Evolutionary conservation across 2,329 filamentous ascomycete genomes (phyloP), one percentile per base, ranked within the genome.

Genomic region (Mycosphaerella arachidis): DNA sequence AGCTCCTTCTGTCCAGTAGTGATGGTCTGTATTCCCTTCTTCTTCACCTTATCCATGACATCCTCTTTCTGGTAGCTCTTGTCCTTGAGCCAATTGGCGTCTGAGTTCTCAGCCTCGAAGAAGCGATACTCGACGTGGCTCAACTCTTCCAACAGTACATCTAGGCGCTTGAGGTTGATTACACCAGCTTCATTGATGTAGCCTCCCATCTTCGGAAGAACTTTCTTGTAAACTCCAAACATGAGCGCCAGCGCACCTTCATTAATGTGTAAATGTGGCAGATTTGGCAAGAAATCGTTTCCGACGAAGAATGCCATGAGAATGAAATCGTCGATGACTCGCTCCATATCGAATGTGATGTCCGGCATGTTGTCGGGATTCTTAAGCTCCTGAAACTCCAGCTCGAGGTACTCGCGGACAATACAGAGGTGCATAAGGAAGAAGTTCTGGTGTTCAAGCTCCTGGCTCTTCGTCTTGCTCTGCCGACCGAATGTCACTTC

Each of bases 261-360:
- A 76, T 99, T 99, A 77, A 99, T 99, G 76, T 99, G 94, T 66
- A 99, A 78, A 71, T 95, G 91, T 5, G 95, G 95, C 60, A 99
- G 82, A 76, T 99, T 97, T 3, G 94, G 94, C 75, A 99, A 83
- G 79, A 99, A 99, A 83, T 99, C 94, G 76, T 99, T 99, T 73
- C 94, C 94, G 70, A 99, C 91, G 75, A 99, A 99, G 79, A 99
- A 99, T 52, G 92, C 93, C 92, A 99, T 97, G 62, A 99, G 84
- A 73, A 99, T 97, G 76, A 99, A 99, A 80, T 99, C 94, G 74
- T 99, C 94, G 78, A 99, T 97, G 71, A 99, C 86, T 65, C 89
- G 86, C 79, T 99, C 94, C 82, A 99, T 88, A 72, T 99, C 90
- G 72, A 95, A 99, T 53, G 85, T 80, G 69, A 97, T 92, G 45